Base-by-base conservation (phyloP, 495 filamentous ascomycete genomes). In the Saxispiralis lemnorum region DNA sequence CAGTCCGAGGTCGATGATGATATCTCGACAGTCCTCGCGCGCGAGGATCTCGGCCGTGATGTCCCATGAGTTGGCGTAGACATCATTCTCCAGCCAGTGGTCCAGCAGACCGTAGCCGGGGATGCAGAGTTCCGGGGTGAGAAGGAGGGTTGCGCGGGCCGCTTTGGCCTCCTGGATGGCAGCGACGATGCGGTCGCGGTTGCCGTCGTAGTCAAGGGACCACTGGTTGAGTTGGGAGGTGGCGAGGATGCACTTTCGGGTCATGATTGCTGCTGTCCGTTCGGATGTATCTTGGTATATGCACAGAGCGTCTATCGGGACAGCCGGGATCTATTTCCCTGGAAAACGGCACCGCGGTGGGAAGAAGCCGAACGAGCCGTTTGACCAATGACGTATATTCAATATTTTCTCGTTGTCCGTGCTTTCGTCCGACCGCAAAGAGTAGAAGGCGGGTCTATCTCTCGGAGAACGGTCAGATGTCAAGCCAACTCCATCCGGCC, bases 121-220 rank as follows among this genome's bases (percentile, higher is more conserved):
- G 28, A 80, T 74, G 50, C 78, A 76, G 6, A 83, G 68, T 56
- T 82, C 79, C 0, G 83, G 84, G 7, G 83, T 83, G 20, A 86
- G 72, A 19, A 84, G 67, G 12, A 94, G 61, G n/a, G 67, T 70
- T 11, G 81, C 81, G 10, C 79, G 75, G 1, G 66, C 68, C 9
- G 59, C 67, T 57, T 88, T 93, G 18, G 86, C 81, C 45, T 73
- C 54, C 10, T 63, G 67, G 41, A 93, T 81, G 50, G 71, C 75
- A 58, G 86, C 69, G 42, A 84, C 78, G 47, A 92, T 92, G 6
- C 86, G 69, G 24, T 71, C 62, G 0, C 65, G 59, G 53, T 93
- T 93, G 16, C 85, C 86, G 51, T 80, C 75, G 56, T 78, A 83
- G 51, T 89, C 83, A 1, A 88, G 69, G 35, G 72, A 72, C 51